Evolutionary conservation across 495 filamentous ascomycete species (phyloP).

Genomic region (Penicillium nucicola): DNA sequence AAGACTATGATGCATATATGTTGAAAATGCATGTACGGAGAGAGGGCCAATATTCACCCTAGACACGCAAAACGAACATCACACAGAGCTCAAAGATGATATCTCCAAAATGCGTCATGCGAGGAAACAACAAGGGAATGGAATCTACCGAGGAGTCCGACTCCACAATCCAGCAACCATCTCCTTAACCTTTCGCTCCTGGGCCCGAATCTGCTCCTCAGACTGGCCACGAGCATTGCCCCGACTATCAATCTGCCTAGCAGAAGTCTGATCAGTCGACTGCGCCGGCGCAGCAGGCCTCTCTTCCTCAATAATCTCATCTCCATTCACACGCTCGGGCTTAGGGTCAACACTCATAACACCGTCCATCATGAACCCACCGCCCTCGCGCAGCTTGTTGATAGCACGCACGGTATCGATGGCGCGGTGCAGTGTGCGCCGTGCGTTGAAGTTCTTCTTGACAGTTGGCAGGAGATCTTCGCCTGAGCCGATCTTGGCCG

Average conservation of each 20-base stretch:
- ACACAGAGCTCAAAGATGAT: background rate
- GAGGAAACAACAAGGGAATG: constrained; percentile 1
- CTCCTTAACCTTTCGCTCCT: constrained; percentile 59
- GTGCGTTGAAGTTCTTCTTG: constrained; percentile 99
- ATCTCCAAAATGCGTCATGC: background rate
- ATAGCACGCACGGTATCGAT: constrained; percentile 99
- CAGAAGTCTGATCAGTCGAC: constrained; percentile 8
- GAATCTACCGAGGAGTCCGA: constrained; percentile 22
- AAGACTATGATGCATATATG: background rate
- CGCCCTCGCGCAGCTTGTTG: constrained; percentile 89
- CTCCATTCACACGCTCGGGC: constrained; percentile 47
- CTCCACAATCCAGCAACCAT: constrained; percentile 60
- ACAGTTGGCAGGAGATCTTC: constrained; percentile 85
- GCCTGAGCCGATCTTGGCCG: constrained; percentile 39
- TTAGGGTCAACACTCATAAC: constrained; percentile 63
- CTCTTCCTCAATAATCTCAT: constrained; percentile 39
- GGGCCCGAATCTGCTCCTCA: constrained; percentile 59
- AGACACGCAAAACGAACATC: background rate
- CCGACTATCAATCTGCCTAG: constrained; percentile 50
- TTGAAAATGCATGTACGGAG: background rate
- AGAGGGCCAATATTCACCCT: background rate
- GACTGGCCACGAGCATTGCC: constrained; percentile 62
- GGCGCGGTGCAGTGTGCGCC: constrained; percentile 88
- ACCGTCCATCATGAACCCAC: constrained; percentile 79
- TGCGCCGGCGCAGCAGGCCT: constrained; percentile 7